Conservation (phyloP, 2,329 filamentous ascomycete species). For the Didymella glomerata region DNA sequence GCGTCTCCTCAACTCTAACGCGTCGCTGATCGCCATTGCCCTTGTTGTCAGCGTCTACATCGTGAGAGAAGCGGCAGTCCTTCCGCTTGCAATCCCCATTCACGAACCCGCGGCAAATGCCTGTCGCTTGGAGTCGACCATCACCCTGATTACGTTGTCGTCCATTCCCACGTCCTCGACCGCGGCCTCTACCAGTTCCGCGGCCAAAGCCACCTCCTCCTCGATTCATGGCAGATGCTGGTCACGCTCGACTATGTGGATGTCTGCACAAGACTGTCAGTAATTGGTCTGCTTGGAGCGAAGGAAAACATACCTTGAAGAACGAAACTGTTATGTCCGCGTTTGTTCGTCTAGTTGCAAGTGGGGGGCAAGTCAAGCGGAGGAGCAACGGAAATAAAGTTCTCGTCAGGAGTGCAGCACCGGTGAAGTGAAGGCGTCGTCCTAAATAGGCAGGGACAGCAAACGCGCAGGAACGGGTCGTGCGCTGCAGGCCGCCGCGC, state of each 20-base stretch:
- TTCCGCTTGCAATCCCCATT: constrained; percentile 8
- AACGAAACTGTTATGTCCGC: no score
- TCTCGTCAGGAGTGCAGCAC: not conserved
- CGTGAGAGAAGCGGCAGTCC: constrained; percentile 6
- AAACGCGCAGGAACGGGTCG: not conserved
- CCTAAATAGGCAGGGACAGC: constrained; percentile 2
- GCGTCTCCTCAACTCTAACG: constrained; percentile 25
- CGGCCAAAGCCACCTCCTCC: not conserved
- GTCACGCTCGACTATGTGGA: not conserved
- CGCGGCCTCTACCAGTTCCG: not conserved
- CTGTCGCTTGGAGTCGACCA: not conserved
- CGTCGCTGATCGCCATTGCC: not conserved
- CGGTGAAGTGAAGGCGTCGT: constrained; percentile 10
- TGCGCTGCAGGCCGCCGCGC: not conserved
- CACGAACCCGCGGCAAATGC: not conserved
- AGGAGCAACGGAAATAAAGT: not conserved
- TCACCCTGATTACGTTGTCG: not conserved
- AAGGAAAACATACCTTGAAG: not conserved
- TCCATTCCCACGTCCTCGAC: not conserved
- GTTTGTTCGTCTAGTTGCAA: no score
- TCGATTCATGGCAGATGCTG: not conserved
- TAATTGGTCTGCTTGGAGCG: not conserved
- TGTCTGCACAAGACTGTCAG: not conserved
- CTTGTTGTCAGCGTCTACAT: not conserved
- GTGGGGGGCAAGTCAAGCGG: not conserved